Percentiles rank a stretch among this genome's conserved stretches.
Evolutionary conservation across 192 early-diverging fungal species (phyloP).

Genomic region (Coemansia interrupta): DNA sequence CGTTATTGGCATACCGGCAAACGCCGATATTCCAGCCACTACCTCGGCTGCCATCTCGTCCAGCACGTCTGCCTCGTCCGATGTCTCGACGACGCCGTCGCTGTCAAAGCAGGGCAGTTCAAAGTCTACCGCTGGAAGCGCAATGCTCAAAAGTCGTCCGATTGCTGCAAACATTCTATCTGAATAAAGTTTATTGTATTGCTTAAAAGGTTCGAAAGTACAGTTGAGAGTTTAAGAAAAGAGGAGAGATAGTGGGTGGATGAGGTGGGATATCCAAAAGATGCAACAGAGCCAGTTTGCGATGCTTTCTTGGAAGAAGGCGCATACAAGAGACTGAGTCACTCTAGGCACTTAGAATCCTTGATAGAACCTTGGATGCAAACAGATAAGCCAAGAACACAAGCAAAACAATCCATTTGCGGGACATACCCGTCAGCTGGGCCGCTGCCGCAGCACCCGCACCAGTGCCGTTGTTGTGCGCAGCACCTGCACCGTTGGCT

Average conservation of each 20-base stretch:
- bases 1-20: constrained; percentile 27
- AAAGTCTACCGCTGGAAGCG: constrained; percentile 11
- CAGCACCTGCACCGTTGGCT: too few species aligned
- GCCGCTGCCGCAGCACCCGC: constrained; percentile 8
- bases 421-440: constrained; percentile 19
- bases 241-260: not conserved
- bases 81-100: not conserved
- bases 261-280: too few species aligned
- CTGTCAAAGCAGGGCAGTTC: not conserved
- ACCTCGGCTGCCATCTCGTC: not conserved
- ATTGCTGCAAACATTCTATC: constrained; percentile 32
- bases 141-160: constrained; percentile 20
- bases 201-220: constrained; percentile 7
- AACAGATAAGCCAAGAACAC: constrained; percentile 43
- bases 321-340: not conserved
- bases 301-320: not conserved
- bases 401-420: constrained; percentile 47
- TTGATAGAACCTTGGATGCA: constrained; percentile 37
- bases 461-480: too few species aligned
- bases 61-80: not conserved
- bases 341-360: constrained; percentile 31
- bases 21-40: constrained; percentile 14
- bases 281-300: too few species aligned
- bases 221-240: constrained; percentile 1
- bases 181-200: constrained; percentile 9